Evolutionary conservation across 768 basidiomycete genomes (phyloP), one percentile per base, ranked within the genome.

Genomic region (Leccinum sublutescens): DNA sequence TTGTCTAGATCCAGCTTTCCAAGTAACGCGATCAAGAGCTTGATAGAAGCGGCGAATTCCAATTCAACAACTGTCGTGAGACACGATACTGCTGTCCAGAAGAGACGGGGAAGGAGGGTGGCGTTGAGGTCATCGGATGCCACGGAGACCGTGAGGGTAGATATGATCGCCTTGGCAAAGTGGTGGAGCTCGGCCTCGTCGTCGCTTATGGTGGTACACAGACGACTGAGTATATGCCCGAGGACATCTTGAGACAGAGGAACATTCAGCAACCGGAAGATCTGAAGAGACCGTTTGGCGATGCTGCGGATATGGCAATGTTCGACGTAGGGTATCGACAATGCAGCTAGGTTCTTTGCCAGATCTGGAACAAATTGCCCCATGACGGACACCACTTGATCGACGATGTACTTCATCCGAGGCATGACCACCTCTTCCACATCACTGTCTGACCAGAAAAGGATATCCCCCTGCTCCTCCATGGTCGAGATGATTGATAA

Each of bases 211-310:
- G 91, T 93, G 66, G 88, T 91, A 15, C 92, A 92, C 8, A 96
- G 76, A 27, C 95, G 83, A 31, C 89, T 90, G 4, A 98, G 80
- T 23, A 95, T 79, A 51, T 88, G 81, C 1, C 90, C 89, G 17
- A 97, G 79, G 71, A 91, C 88, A 8, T 80, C 75, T 57, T 86
- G 83, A 54, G 84, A 86, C 43, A 93, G 81, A 27, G 81, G 78
- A 0, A 93, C 89, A 68, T 85, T 83, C 21, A 97, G 77, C 1
- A 89, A 84, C 38, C 93, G 87, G 74, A 92, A 94, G n/a, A 94
- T 79, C 70, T 97, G 95, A 59, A 97, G 78, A 10, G 94, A 95
- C 33, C 94, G 83, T 75, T 91, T 92, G 3, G 95, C 93, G 19
- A 87, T 85, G 40, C 86, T 85, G 50, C 93, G 85, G 61, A 93